A percentile compares a stretch with the other conserved stretches of the same genome.
These are phyloP conservation scores for Trichosporon sp. DNA, from an alignment of 1,284 basidiomycete species.

Conservation along the genomic window DNA sequence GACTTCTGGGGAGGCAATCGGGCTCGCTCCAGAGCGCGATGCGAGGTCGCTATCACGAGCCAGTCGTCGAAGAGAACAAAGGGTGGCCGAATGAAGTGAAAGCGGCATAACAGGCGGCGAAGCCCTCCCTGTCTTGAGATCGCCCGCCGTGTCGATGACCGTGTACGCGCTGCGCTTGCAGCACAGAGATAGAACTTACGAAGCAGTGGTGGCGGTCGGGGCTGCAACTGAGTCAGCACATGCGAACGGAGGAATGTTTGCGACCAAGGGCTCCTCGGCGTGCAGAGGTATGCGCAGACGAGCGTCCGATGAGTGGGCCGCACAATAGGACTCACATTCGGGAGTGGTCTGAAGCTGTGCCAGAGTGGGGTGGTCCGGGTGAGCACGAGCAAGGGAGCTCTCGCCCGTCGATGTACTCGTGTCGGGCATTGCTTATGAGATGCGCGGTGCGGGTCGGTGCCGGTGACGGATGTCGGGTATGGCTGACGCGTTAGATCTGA, in stretches of 20 bases:
- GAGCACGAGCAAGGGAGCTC: conserved; percentile 19
- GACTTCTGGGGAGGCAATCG: neutral
- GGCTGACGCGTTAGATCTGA: neutral
- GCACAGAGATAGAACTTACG: neutral
- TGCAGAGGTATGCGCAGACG: neutral
- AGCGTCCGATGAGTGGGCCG: neutral
- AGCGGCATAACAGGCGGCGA: too few relatives aligned
- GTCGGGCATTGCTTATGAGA: neutral
- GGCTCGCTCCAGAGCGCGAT: neutral
- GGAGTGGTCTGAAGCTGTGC: conserved; percentile 12
- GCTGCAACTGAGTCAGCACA: neutral
- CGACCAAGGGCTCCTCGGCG: neutral
- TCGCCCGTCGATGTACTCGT: neutral
- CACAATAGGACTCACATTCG: conserved; percentile 9
- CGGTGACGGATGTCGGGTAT: neutral
- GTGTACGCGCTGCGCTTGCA: neutral
- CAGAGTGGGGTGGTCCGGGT: conserved; percentile 22
- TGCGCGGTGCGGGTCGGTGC: neutral
- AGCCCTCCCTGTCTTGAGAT: neutral
- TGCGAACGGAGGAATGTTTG: neutral
- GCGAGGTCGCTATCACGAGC: neutral
- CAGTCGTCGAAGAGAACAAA: neutral
- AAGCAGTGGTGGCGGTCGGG: neutral
- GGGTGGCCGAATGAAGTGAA: neutral
- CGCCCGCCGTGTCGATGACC: too few relatives aligned